Evolutionary conservation across 2,329 filamentous ascomycete species (phyloP), one percentile per base, ranked within the genome.

Genomic region (Chlorencoelia australis): DNA sequence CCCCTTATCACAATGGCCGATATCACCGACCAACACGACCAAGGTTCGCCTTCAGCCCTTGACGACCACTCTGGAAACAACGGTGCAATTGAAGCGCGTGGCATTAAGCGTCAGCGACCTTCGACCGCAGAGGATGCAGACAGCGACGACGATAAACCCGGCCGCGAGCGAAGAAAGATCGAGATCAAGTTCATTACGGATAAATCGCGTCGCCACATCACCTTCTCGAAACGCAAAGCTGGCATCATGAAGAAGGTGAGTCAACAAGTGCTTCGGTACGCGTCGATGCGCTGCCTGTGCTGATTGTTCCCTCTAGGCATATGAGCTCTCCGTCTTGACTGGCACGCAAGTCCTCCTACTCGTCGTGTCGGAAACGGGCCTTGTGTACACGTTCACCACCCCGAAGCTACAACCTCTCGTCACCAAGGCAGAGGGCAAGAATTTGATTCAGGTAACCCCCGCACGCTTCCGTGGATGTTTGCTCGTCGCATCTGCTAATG

Each of bases 171-270:
- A 60, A 80, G 91, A 68, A 98, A 98, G 82, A 98, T 98, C 57
- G 91, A 98, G 67, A 98, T 98, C 69, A 98, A 98, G 75, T 98
- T 98, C 69, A 98, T 98, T 64, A 89, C 88, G 65, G 91, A 98
- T 68, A 98, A 98, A 72, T 96, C 89, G 67, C 87, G 91, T 67
- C 83, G 91, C 46, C 91, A 98, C 70, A 98, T 96, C 61, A 96
- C 91, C 56, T 96, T 98, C 64, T 96, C 89, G 53, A 98, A 98
- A 79, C 86, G 91, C 63, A 98, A 98, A 72, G 91, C 91, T 39
- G 91, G 91, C 54, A 96, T 98, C 65, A 96, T 98, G 91, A 96
- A 98, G 75, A 96, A 96, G 87, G 91, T 95, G 61, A 52, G 79
- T 71, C 13, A 7, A 29, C 38, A 39, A 39, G 42, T 29, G 33